phyloP scores from a whole-genome alignment of 2,329 filamentous ascomycete genomes.

The Arthrobotrys sphaeroides region DNA sequence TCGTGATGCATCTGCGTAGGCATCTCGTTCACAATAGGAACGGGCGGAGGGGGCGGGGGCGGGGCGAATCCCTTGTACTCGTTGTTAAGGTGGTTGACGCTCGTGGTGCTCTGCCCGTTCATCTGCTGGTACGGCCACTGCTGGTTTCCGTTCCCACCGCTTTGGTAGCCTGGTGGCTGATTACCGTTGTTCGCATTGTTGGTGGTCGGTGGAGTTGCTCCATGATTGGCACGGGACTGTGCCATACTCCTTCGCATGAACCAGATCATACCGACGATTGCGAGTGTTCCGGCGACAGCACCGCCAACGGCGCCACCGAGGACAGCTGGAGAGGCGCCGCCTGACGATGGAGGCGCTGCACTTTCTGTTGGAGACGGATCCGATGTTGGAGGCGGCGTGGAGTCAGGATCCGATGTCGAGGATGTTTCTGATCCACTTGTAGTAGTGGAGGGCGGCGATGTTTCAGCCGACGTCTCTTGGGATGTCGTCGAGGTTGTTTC shows the following conservation, averaged over 20 bases:
- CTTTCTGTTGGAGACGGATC: background rate
- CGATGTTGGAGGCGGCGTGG: background rate
- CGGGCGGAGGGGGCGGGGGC: background rate
- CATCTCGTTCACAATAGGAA: slow-evolving; percentile 16
- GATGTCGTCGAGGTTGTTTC: slow-evolving; percentile 9
- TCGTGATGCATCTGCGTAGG: slow-evolving; percentile 43
- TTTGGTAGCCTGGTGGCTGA: slow-evolving; percentile 4
- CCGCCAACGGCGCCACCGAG: slow-evolving; percentile 43
- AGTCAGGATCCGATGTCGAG: background rate
- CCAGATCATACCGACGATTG: slow-evolving; percentile 38
- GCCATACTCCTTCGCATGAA: slow-evolving; percentile 44
- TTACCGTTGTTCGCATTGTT: background rate
- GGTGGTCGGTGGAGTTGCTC: background rate
- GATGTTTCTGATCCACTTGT: background rate
- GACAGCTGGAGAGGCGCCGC: background rate
- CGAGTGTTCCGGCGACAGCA: slow-evolving; percentile 35
- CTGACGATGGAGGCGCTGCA: background rate
- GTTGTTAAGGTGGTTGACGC: slow-evolving; percentile 18
- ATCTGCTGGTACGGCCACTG: slow-evolving; percentile 48
- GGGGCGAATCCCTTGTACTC: slow-evolving; percentile 36
- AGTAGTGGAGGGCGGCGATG: slow-evolving; percentile 11
- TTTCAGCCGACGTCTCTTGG: slow-evolving; percentile 4
- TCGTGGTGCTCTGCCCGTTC: slow-evolving; percentile 27
- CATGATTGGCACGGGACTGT: slow-evolving; percentile 28
- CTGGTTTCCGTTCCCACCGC: background rate